A percentile compares a stretch with the other conserved stretches of the same genome.
These are phyloP conservation scores for Didymella exigua DNA, from an alignment of 2,329 filamentous ascomycete genomes.

Conservation along the genomic window DNA sequence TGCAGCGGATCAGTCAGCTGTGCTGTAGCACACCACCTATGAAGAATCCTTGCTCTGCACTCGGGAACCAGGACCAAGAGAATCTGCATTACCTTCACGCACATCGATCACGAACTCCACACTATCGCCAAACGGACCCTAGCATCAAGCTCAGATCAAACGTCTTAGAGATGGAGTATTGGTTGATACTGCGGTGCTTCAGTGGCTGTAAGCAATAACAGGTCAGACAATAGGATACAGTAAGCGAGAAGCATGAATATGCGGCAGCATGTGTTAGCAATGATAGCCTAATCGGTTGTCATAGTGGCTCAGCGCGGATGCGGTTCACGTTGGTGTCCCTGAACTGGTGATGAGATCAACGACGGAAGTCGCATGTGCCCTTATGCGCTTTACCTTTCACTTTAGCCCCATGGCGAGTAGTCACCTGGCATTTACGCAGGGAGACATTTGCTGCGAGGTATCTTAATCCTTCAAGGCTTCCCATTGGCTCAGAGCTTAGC, in stretches of 20 bases:
- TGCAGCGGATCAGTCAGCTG: background rate
- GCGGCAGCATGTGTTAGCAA: background rate
- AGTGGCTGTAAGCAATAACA: background rate
- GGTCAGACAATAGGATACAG: background rate
- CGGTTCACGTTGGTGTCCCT: background rate
- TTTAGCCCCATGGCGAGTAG: background rate
- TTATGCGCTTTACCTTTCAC: background rate
- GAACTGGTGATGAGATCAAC: background rate
- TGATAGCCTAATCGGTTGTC: no score
- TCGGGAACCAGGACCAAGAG: background rate
- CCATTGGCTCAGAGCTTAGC: background rate
- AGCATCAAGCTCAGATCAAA: background rate
- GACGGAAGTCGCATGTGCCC: background rate
- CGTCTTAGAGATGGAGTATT: background rate
- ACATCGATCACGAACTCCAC: slow-evolving; percentile 3
- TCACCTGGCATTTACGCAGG: background rate
- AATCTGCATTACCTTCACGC: background rate
- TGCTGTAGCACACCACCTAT: background rate
- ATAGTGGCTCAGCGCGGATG: background rate
- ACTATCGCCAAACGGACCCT: background rate
- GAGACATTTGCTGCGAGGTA: background rate
- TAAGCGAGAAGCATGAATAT: background rate
- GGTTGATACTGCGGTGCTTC: background rate
- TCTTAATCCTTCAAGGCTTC: background rate
- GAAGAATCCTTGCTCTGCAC: background rate